Evolutionary conservation across 371 early-diverging fungal genomes (phyloP), one percentile per base, ranked within the genome.

Genomic region (Saksenaea vasiformis): DNA sequence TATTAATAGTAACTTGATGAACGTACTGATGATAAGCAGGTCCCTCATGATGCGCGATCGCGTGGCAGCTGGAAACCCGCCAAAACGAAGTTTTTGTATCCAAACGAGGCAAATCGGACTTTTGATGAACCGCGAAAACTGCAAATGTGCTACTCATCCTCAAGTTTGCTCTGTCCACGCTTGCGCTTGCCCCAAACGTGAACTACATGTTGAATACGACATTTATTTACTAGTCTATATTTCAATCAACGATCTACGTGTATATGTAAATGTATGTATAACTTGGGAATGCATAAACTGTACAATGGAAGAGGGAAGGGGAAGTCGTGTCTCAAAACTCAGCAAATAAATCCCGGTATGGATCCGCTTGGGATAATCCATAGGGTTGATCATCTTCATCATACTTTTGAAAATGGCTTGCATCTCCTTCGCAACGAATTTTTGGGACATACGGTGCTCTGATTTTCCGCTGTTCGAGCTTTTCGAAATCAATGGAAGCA

Each of bases 341-440:
- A 9, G 51, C 51, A 22, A 47, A 47, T 22, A 47, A 2, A 22
- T 47, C 51, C 22, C 10, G 51, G 60, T 67, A 71, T 17, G 65
- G 69, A 44, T 73, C 73, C 27, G 67, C 39, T 22, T 56, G 67
- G 10, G 72, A 31, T 35, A 67, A n/a, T 10, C 88, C 85, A 65
- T 85, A 85, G 41, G 79, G 74, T 60, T 83, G 88, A 27, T 85
- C 78, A 62, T 85, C 91, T 68, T 93, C 96, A 0, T 91, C 91
- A 72, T 97, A 97, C 44, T 79, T 73, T 68, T 97, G 96, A 85
- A 95, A 97, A 82, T 97, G 93, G 72, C 93, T 89, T 3, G 97
- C 86, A 72, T 98, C 98, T 31, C 96, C 96, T 26, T 89, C 92
- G 31, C 89, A 83, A 36, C 75, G 76, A 43, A 92, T 81, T 26